Percentiles rank a stretch among this genome's conserved stretches.
Conservation (phyloP, 352 stramenopile genomes). For the Pythium aquatile region DNA sequence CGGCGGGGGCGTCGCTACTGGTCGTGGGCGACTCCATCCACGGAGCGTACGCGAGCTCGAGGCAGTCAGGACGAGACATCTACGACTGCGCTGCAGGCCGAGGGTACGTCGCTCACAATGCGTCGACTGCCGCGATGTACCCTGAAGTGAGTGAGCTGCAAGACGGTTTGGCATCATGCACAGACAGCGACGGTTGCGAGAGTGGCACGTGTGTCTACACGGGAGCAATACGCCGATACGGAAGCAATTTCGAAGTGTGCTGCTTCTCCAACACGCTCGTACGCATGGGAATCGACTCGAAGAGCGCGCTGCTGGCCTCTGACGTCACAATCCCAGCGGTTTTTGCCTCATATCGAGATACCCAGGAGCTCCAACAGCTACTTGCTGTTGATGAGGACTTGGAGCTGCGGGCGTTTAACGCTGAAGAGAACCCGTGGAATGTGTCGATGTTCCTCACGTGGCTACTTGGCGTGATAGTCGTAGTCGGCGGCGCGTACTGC, state of each 20-base stretch:
- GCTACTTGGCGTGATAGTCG: constrained; percentile 48
- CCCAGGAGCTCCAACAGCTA: constrained; percentile 31
- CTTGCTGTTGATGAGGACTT: constrained; percentile 10
- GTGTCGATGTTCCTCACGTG: constrained; percentile 62
- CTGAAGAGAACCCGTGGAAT: constrained; percentile 61
- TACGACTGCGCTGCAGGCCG: constrained; percentile 53
- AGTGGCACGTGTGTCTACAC: constrained; percentile 42
- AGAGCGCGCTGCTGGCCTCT: constrained; percentile 8
- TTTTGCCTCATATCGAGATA: constrained; percentile 42
- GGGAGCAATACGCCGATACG: constrained; percentile 23
- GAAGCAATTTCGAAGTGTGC: constrained; percentile 39
- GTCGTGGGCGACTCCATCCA: constrained; percentile 50
- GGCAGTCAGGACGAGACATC: constrained; percentile 17
- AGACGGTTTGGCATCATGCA: constrained; percentile 20
- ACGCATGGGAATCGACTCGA: constrained; percentile 31
- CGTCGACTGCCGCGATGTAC: constrained; percentile 26
- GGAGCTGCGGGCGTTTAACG: constrained; percentile 34
- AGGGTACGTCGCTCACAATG: constrained; percentile 36
- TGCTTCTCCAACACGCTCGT: constrained; percentile 51
- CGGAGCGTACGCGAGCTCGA: constrained; percentile 34
- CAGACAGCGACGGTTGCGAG: constrained; percentile 27
- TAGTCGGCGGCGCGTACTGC: constrained; percentile 48
- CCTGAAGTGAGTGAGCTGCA: constrained; percentile 17
- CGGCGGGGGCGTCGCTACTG: constrained; percentile 35
- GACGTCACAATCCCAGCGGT: constrained; percentile 37